Evolutionary conservation across 352 stramenopile genomes (phyloP).

Genomic region (Phytophthora podocarpi): DNA sequence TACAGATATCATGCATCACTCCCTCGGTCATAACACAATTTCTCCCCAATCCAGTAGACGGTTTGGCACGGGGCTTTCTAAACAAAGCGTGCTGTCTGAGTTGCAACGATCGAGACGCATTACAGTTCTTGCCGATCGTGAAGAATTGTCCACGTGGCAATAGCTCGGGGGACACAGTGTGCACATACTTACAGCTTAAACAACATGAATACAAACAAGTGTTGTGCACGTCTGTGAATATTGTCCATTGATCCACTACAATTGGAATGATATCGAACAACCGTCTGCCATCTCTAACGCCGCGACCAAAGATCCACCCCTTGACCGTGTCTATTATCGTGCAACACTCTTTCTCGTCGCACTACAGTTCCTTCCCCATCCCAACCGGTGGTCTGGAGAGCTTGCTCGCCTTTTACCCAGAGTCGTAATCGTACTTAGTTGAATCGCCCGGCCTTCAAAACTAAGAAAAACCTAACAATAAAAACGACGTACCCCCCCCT

Average conservation of each 20-base stretch:
- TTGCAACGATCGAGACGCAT: conserved; percentile 16
- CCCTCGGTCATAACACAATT: too few relatives aligned
- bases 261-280: too few relatives aligned
- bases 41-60: not conserved
- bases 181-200: too few relatives aligned
- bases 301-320: not conserved
- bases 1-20: not conserved
- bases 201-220: too few relatives aligned
- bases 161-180: too few relatives aligned
- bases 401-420: conserved; percentile 18
- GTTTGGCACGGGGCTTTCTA: not conserved
- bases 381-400: conserved; percentile 32
- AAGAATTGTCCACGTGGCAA: conserved; percentile 3
- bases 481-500: conserved; percentile 30
- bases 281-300: too few relatives aligned
- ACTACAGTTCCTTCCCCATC: conserved; percentile 32
- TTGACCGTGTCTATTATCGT: conserved; percentile 16
- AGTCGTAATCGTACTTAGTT: conserved; percentile 36
- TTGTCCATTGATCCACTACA: too few relatives aligned
- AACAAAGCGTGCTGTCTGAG: not conserved
- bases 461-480: conserved; percentile 34
- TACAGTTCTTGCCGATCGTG: conserved; percentile 1
- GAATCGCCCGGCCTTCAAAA: conserved; percentile 5
- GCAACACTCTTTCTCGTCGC: conserved; percentile 17
- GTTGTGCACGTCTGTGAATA: too few relatives aligned